Conservation (phyloP, 805 yeast species). For the Metahyphopichia silvanorum region DNA sequence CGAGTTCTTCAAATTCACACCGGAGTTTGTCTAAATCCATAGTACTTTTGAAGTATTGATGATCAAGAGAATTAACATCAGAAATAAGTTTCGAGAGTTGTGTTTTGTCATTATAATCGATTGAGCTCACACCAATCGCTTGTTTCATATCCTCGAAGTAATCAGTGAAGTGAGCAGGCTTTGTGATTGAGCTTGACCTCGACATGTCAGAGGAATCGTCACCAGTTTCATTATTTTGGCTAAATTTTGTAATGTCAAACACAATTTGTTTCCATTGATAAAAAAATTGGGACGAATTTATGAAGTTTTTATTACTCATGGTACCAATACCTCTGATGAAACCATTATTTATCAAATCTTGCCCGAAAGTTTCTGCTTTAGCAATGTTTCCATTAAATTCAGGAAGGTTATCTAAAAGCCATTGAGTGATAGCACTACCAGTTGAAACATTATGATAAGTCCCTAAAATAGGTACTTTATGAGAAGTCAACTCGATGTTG, state of each 20-base stretch:
- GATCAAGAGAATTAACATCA: slow-evolving; percentile 60
- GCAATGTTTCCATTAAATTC: slow-evolving; percentile 46
- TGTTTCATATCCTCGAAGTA: slow-evolving; percentile 44
- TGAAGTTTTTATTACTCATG: slow-evolving; percentile 51
- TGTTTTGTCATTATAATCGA: slow-evolving; percentile 49
- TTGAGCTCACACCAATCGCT: slow-evolving; percentile 39
- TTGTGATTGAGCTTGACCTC: slow-evolving; percentile 4
- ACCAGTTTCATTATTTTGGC: slow-evolving; percentile 5
- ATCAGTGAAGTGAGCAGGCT: slow-evolving; percentile 16
- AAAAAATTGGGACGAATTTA: slow-evolving; percentile 66
- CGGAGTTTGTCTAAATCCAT: slow-evolving; percentile 60
- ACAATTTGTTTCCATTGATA: slow-evolving; percentile 82
- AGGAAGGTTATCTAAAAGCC: slow-evolving; percentile 49
- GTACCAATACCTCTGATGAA: slow-evolving; percentile 65
- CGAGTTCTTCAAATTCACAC: slow-evolving; percentile 69
- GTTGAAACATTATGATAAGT: slow-evolving; percentile 59
- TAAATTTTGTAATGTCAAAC: slow-evolving; percentile 43
- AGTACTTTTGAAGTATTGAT: slow-evolving; percentile 44
- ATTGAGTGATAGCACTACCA: slow-evolving; percentile 59
- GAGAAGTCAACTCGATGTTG: slow-evolving; percentile 49
- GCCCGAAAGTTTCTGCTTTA: slow-evolving; percentile 71
- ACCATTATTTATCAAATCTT: slow-evolving; percentile 60
- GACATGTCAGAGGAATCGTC: neutral
- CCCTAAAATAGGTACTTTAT: slow-evolving; percentile 67
- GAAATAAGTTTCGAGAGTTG: slow-evolving; percentile 48